Evolutionary conservation across 73 alveolate species (phyloP), one percentile per base, ranked within the genome.

Genomic region (Breviolum minutum): DNA sequence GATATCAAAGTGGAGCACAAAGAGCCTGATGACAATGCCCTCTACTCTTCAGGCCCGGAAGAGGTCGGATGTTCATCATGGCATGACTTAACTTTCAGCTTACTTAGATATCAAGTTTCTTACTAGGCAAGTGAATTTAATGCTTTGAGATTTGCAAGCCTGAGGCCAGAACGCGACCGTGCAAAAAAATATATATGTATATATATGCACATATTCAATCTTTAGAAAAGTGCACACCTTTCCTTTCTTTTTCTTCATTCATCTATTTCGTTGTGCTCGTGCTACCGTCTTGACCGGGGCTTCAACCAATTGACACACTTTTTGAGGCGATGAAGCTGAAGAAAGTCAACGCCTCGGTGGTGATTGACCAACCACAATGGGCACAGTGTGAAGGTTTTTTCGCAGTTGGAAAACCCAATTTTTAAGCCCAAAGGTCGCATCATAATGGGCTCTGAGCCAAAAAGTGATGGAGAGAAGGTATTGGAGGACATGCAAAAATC

Each of bases 401-500:
- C 29, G 27, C 87, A 30, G n/a, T n/a, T n/a, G n/a, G n/a, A n/a
- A n/a, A n/a, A n/a, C 63, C 87, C 17, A 13, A 71, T 5, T 40
- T 10, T 10, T 16, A 27, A 26, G 61, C 11, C 93, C 48, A 26
- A 27, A 20, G 97, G 97, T 19, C 87, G 88, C 30, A 77, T 90
- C 76, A 87, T 90, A 19, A 71, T 90, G 97, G 97, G 97, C 76
- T 71, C 97, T 3, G 97, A 90, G 69, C 97, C 97, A 27, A 60
- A 73, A 29, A 90, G 77, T 30, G 97, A 73, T 64, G 84, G 76
- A 9, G 97, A 90, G 97, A 90, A 90, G 62, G 88, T 48, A 87
- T 64, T 90, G 73, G 87, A 90, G 97, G 97, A 7, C 66, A 71
- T 54, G 62, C 6, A 29, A 10, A n/a, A 68, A 80, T 32, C 63